phyloP scores from a whole-genome alignment of 495 filamentous ascomycete species.

The Aspergillus coremiiformis region DNA sequence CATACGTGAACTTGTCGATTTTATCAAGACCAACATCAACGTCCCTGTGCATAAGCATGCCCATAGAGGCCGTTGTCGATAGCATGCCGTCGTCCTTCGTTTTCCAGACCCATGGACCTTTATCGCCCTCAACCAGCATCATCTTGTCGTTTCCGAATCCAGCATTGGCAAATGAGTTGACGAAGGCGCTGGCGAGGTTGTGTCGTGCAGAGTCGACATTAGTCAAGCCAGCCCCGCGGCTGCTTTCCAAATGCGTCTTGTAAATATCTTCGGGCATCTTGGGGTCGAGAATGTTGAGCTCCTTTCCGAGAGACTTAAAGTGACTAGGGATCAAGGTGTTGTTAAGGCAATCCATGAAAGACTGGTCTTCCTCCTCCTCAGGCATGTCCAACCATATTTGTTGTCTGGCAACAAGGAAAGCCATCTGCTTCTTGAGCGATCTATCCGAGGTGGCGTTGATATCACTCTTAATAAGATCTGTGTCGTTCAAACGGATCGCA shows the following conservation, averaged over 20 bases:
- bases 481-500: conserved; percentile 86
- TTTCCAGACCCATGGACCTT: conserved; percentile 95
- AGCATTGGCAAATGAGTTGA: conserved; percentile 94
- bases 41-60: conserved; percentile 85
- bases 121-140: conserved; percentile 76
- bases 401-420: conserved; percentile 85
- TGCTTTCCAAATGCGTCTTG: conserved; percentile 97
- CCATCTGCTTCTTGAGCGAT: conserved; percentile 86
- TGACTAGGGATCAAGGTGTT: conserved; percentile 84
- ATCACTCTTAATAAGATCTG: conserved; percentile 67
- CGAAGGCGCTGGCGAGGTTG: conserved; percentile 92
- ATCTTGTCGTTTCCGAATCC: conserved; percentile 94
- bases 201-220: conserved; percentile 92
- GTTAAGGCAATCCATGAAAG: conserved; percentile 72
- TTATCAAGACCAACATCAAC: conserved; percentile 81
- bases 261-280: conserved; percentile 99
- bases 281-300: conserved; percentile 92
- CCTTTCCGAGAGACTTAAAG: conserved; percentile 89
- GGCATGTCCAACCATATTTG: conserved; percentile 71
- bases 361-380: conserved; percentile 59
- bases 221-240: conserved; percentile 79
- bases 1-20: conserved; percentile 88
- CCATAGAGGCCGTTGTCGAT: conserved; percentile 87
- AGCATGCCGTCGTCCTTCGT: conserved; percentile 98
- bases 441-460: conserved; percentile 73